A percentile compares a stretch with the other conserved stretches of the same genome.
These are phyloP conservation scores for Pezicula carpinea DNA, from an alignment of 2,329 filamentous ascomycete species.

Conservation along the genomic window DNA sequence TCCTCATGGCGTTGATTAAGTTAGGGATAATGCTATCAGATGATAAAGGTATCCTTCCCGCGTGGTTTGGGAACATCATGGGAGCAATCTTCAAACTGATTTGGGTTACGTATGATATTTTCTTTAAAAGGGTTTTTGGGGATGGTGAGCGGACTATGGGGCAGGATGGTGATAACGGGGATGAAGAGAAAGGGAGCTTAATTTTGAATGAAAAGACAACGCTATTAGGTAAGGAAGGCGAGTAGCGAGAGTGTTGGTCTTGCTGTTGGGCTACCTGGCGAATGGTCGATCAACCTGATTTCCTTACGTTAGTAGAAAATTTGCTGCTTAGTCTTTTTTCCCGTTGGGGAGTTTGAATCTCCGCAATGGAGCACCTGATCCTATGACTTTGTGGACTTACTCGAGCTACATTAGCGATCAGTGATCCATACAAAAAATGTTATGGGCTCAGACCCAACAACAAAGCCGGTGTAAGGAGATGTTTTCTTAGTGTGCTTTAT, in stretches of 20 bases:
- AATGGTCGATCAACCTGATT: no score
- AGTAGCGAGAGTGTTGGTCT: background rate
- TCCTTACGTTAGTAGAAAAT: no score
- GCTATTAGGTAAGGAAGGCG: background rate
- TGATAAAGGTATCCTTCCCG: slow-evolving; percentile 61
- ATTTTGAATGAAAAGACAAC: slow-evolving; percentile 1
- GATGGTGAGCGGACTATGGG: slow-evolving; percentile 69
- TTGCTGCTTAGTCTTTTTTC: no score
- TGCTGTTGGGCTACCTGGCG: no score
- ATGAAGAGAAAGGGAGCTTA: slow-evolving; percentile 6
- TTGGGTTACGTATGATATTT: slow-evolving; percentile 61
- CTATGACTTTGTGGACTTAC: no score
- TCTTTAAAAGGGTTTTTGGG: slow-evolving; percentile 68
- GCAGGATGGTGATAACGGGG: slow-evolving; percentile 7
- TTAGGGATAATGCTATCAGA: slow-evolving; percentile 50
- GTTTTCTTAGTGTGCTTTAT: no score
- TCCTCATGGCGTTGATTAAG: slow-evolving; percentile 49
- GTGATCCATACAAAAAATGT: no score
- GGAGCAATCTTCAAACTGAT: slow-evolving; percentile 49
- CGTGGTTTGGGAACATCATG: slow-evolving; percentile 55
- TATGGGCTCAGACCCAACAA: no score
- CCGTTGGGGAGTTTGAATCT: no score
- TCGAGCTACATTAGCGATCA: no score
- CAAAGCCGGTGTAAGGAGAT: no score
- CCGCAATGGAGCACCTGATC: no score